Evolutionary conservation across 495 filamentous ascomycete genomes (phyloP).

Genomic region (Penicillium desertorum): DNA sequence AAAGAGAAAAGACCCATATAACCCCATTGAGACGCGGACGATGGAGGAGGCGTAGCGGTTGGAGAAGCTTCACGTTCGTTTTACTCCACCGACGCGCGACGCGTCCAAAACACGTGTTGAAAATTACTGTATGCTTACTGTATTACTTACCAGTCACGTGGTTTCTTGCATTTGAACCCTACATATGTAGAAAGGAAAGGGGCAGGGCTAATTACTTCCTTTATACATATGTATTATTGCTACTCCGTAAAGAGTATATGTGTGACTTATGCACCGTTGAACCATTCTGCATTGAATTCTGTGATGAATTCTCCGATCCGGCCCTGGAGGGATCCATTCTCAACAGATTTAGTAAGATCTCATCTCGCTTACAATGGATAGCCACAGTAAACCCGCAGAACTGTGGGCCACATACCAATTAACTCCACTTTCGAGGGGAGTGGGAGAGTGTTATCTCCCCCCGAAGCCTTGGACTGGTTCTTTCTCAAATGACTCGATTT

Average conservation of each 20-base stretch:
- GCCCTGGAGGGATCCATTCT: background rate
- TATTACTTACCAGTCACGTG: slow-evolving; percentile 1
- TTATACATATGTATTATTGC: background rate
- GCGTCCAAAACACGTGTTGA: slow-evolving; percentile 1
- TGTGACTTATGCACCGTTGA: background rate
- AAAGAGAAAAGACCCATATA: slow-evolving; percentile 11
- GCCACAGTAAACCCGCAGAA: background rate
- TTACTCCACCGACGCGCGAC: slow-evolving; percentile 13
- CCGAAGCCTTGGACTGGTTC: slow-evolving; percentile 1
- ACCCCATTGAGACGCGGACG: slow-evolving; percentile 5
- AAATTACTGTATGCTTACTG: background rate
- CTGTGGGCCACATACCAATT: slow-evolving; percentile 1
- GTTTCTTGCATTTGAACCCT: background rate
- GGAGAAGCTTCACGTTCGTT: slow-evolving; percentile 3
- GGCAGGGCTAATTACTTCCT: background rate
- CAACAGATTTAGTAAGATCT: background rate
- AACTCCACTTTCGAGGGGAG: slow-evolving; percentile 8
- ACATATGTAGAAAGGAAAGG: no score
- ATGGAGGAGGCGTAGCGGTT: background rate
- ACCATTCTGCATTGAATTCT: background rate
- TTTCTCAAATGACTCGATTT: background rate
- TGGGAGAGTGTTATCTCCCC: slow-evolving; percentile 1
- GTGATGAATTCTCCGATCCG: background rate
- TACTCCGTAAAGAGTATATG: no score
- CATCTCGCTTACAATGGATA: slow-evolving; percentile 11